Evolutionary conservation across 1,284 basidiomycete species (phyloP), one percentile per base, ranked within the genome.

Genomic region (Waitea zeae): DNA sequence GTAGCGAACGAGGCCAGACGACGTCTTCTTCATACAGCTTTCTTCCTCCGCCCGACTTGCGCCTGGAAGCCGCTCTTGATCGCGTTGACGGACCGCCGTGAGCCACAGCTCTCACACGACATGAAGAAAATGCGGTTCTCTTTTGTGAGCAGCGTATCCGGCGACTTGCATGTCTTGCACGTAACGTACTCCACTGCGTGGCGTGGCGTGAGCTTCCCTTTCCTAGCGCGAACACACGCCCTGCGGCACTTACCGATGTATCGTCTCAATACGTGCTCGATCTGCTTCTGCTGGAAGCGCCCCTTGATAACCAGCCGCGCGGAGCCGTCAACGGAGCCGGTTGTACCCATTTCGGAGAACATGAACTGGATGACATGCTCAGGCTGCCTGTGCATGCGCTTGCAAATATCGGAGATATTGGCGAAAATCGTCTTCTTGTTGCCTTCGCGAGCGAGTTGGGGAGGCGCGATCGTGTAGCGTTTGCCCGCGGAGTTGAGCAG

Each of bases 71-170:
- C 93, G 44, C 84, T 88, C 77, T 97, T 97, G 77, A 98, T 96
- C 28, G 90, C 67, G 44, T 84, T 82, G 47, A 98, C 93, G 42
- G 88, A 93, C 35, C 93, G 75, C 48, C 83, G 67, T 42, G 81
- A 89, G 5, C 89, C 89, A 52, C 89, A 96, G 17, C 84, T 80
- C 59, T 95, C 86, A 64, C 93, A 97, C 0, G 86, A 78, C 70
- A 98, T 90, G 68, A 99, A 98, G 69, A 93, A 97, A 52, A 99
- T 88, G 59, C 93, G 86, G 59, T 97, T 96, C 61, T 97, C 90
- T 60, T 97, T 97, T 33, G 82, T 82, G 32, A 99, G 71, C 14
- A 93, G 70, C 4, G 93, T 99, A 54, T 97, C 92, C 35, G 89
- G 88, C 3, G 92, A 96, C 63, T 96, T 97, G 72, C 93, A 99